Evolutionary conservation across 176 grass and related monocot genomes (phyloP), one percentile per base, ranked within the genome.

Genomic region (Raddia guianensis): DNA sequence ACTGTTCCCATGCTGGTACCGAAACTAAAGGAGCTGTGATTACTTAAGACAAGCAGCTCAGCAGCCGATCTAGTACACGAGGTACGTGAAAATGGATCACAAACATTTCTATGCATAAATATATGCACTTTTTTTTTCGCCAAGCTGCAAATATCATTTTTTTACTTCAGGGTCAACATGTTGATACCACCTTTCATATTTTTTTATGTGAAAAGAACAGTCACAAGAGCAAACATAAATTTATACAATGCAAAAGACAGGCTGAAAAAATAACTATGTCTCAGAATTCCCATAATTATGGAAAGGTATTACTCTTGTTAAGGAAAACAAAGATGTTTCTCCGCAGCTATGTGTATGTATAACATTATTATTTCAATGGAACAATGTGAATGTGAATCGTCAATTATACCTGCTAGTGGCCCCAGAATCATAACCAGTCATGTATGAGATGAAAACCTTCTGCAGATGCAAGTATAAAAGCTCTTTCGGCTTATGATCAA

Each of bases 401-500:
- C 53, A 80, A 65, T 62, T 75, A 65, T 93, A 94, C 95, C 95
- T 98, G 90, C 81, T 98, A 76, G 91, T 93, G 83, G 81, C 87
- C 68, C 95, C 95, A 79, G 83, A 88, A 84, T 87, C 83, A 88
- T 91, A 94, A 80, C 92, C 89, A 86, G 88, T 87, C 80, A 87
- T 84, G 83, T 98, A 98, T 50, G 95, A 98, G 66, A 95, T 72
- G 48, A 91, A 95, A 83, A 98, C 90, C 84, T 77, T 95, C 78
- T 95, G 89, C 75, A 98, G 75, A 78, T 89, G 82, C 56, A 98
- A 90, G 83, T 98, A 98, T 65, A 95, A 80, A 85, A 98, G 78
- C 57, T 98, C 95, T 78, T 80, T 92, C 19, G 92, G 95, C 74
- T 86, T 91, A 87, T 98, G 92, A 73, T 98, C 95, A 77, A 98